Percentiles rank a stretch among this genome's conserved stretches.
phyloP scores from a whole-genome alignment of 345 rosid species.

The Eucalyptus curtisii region DNA sequence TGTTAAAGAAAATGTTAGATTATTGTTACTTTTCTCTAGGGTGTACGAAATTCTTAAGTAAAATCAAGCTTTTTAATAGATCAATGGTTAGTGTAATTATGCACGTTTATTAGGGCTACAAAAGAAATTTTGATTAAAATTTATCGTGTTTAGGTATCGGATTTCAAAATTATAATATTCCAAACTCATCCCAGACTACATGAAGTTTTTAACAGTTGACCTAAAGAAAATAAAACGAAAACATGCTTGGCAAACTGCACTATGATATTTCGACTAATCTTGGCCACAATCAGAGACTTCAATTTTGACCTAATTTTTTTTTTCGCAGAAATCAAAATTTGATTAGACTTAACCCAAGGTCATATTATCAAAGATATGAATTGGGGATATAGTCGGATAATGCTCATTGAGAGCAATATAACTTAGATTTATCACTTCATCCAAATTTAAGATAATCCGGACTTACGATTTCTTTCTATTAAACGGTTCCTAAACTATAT shows the following conservation, averaged over 20 bases:
- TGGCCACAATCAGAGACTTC: not conserved
- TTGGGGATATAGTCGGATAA: not conserved
- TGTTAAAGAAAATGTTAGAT: not conserved
- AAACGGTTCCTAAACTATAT: not conserved
- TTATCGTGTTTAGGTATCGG: not conserved
- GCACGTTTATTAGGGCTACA: not conserved
- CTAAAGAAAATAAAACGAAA: not conserved
- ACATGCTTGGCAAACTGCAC: not conserved
- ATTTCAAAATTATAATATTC: not conserved
- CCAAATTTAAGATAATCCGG: not conserved
- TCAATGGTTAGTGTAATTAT: not conserved
- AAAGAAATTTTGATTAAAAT: not conserved
- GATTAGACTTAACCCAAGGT: not conserved
- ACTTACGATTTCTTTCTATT: not conserved
- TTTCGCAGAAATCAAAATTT: not conserved
- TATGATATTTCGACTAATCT: not conserved
- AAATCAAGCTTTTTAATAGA: not conserved
- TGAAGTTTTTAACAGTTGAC: no score
- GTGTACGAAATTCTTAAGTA: not conserved
- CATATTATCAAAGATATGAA: not conserved
- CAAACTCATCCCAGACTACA: not conserved
- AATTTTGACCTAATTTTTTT: not conserved
- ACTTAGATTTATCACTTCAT: not conserved
- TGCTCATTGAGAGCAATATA: not conserved
- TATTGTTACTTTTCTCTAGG: not conserved